phyloP scores from a whole-genome alignment of 257 asterid genomes.

The Solanum habrochaites region DNA sequence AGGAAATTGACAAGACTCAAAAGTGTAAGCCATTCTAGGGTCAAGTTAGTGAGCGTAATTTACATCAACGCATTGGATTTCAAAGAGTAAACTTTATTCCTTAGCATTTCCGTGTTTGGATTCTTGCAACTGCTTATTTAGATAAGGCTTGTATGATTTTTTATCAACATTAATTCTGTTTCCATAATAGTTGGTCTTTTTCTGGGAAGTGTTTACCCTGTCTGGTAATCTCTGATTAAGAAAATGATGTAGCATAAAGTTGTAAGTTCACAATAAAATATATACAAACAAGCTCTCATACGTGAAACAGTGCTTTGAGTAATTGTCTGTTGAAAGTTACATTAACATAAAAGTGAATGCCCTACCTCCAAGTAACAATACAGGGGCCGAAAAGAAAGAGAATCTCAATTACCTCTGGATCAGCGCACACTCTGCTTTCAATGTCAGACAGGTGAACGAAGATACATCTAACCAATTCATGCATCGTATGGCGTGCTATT shows the following conservation, averaged over 20 bases:
- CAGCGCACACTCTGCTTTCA: constrained; percentile 10
- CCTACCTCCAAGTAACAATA: neutral
- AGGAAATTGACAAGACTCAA: neutral
- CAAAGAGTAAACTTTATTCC: neutral
- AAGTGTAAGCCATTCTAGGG: neutral
- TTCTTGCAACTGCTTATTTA: neutral
- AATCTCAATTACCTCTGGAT: constrained; percentile 35
- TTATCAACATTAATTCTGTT: neutral
- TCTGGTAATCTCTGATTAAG: neutral
- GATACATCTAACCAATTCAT: constrained; percentile 80
- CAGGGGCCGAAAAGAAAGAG: neutral
- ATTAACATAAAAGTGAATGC: neutral
- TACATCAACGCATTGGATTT: neutral
- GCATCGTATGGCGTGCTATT: constrained; percentile 92
- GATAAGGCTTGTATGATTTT: neutral
- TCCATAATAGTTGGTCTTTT: neutral
- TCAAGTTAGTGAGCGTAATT: neutral
- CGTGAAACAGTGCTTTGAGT: neutral
- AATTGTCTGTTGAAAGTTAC: neutral
- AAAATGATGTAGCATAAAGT: neutral
- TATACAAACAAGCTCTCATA: neutral
- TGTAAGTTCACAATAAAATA: neutral
- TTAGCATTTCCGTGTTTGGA: neutral
- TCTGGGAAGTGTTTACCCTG: neutral
- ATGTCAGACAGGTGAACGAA: constrained; percentile 65